Evolutionary conservation across 208 protist genomes (phyloP).

Genomic region (Trypanosoma avium): DNA sequence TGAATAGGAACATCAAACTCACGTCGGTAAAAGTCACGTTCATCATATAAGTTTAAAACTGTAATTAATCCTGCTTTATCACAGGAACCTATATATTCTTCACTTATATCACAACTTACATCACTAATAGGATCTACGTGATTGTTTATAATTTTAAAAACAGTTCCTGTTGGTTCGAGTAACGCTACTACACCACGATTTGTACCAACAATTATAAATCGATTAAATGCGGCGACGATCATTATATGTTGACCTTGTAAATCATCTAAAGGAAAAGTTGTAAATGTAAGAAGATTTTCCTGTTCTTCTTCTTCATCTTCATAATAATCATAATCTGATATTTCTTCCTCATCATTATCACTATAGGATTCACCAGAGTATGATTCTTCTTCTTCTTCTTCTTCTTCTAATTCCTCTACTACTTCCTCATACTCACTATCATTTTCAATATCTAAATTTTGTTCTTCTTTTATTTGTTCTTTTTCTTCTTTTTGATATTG

Average conservation of each 20-base stretch:
- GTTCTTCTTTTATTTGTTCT: neutral
- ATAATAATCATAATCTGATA: conserved; percentile 26
- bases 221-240: conserved; percentile 36
- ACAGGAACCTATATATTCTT: conserved; percentile 48
- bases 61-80: conserved; percentile 56
- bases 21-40: conserved; percentile 38
- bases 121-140: conserved; percentile 67
- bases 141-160: conserved; percentile 23
- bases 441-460: neutral
- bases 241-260: conserved; percentile 64
- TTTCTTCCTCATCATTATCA: conserved; percentile 32
- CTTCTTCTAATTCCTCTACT: neutral
- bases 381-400: conserved; percentile 15
- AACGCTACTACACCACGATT: conserved; percentile 68
- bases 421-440: neutral
- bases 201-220: conserved; percentile 61
- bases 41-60: conserved; percentile 38
- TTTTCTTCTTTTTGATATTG: neutral
- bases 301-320: conserved; percentile 24
- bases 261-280: conserved; percentile 34
- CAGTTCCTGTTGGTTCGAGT: conserved; percentile 26
- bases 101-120: conserved; percentile 42
- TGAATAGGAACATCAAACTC: conserved; percentile 46
- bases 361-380: conserved; percentile 10
- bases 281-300: conserved; percentile 57